A percentile compares a stretch with the other conserved stretches of the same genome.
Conservation (phyloP, 805 yeast genomes). For the Ogataea methylovora region DNA sequence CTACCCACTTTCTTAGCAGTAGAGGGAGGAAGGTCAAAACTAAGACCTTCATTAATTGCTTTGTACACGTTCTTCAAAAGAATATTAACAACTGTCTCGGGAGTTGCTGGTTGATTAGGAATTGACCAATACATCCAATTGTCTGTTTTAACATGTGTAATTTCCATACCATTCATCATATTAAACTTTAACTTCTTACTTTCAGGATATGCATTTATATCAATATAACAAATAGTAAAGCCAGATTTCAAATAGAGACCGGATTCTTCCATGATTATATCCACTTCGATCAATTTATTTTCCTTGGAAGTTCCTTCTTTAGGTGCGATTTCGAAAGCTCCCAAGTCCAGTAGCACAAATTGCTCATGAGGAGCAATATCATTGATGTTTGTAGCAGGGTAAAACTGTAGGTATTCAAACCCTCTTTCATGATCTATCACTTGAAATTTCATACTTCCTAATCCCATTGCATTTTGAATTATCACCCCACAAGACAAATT, state of each 20-base stretch:
- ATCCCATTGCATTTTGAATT: conserved; percentile 45
- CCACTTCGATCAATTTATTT: conserved; percentile 27
- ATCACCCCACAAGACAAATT: conserved; percentile 45
- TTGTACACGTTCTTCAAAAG: conserved; percentile 40
- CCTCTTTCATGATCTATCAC: conserved; percentile 26
- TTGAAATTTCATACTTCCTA: conserved; percentile 52
- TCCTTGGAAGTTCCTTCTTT: conserved; percentile 9
- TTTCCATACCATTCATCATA: background rate
- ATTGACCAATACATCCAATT: conserved; percentile 26
- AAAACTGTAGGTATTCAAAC: conserved; percentile 31
- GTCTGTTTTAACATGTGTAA: background rate
- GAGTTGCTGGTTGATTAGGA: conserved; percentile 23
- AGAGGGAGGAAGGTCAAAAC: conserved; percentile 11
- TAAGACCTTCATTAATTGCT: conserved; percentile 28
- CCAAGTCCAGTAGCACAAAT: conserved; percentile 43
- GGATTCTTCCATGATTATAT: conserved; percentile 46
- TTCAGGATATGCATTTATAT: conserved; percentile 23
- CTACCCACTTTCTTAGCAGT: conserved; percentile 21
- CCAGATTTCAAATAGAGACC: conserved; percentile 49
- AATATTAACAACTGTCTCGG: conserved; percentile 32
- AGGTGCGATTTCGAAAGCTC: conserved; percentile 31
- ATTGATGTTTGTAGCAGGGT: conserved; percentile 49
- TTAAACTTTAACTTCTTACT: conserved; percentile 1
- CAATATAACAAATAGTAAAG: conserved; percentile 31
- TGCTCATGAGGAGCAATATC: conserved; percentile 49